A percentile compares a stretch with the other conserved stretches of the same genome.
Evolutionary conservation across 1,139 yeast genomes (phyloP).

Genomic region (Geotrichum aggregatum): DNA sequence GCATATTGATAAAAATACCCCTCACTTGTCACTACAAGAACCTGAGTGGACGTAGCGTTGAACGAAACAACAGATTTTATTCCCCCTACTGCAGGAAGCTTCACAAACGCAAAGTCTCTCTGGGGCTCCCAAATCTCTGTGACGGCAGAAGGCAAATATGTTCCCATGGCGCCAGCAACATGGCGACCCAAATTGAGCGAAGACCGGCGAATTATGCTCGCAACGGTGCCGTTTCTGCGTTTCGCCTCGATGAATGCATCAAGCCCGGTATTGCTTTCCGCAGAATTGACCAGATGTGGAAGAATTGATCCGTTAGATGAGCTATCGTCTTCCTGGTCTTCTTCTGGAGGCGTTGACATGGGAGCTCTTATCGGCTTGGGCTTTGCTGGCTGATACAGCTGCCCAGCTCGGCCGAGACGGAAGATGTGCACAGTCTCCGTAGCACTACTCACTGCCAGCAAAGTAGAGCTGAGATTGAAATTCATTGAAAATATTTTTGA

Average conservation of each 20-base stretch:
- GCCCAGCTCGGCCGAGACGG: constrained; percentile 40
- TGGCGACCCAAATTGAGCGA: constrained; percentile 60
- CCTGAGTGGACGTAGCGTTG: constrained; percentile 55
- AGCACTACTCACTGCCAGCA: constrained; percentile 80
- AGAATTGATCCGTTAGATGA: constrained; percentile 12
- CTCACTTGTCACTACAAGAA: constrained; percentile 79
- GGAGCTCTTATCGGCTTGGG: constrained; percentile 1
- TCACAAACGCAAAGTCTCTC: constrained; percentile 89
- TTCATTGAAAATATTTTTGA: constrained; percentile 80
- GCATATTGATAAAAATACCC: constrained; percentile 85
- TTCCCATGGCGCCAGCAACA: constrained; percentile 88
- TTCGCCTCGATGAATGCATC: constrained; percentile 24
- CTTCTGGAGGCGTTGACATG: constrained; percentile 12
- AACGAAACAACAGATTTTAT: constrained; percentile 34
- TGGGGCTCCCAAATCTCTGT: constrained; percentile 81
- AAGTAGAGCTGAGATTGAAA: constrained; percentile 70
- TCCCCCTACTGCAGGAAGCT: constrained; percentile 49
- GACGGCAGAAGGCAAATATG: constrained; percentile 75
- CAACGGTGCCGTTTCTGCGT: constrained; percentile 22
- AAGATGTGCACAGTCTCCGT: constrained; percentile 93
- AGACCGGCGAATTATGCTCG: constrained; percentile 43
- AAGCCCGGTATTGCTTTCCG: constrained; percentile 13
- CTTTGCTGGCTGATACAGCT: constrained; percentile 7
- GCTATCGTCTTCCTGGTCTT: constrained; percentile 12
- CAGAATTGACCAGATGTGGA: constrained; percentile 13